Conservation (phyloP, 257 asterid genomes). For the Solanum gandarillasii region DNA sequence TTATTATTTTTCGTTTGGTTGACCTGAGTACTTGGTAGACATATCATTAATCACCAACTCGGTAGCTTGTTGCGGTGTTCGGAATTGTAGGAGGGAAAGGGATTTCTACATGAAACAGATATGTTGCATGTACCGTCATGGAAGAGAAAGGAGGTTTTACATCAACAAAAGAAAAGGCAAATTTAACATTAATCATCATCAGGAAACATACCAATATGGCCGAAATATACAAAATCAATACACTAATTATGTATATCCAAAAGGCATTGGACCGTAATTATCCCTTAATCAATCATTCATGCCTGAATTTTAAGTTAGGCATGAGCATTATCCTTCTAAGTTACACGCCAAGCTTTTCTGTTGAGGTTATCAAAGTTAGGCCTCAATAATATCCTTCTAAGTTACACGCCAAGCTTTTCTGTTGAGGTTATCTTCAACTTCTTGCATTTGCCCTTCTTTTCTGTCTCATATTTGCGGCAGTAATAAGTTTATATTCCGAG, state of each 20-base stretch:
- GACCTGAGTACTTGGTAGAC: neutral
- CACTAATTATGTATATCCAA: neutral
- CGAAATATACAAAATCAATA: neutral
- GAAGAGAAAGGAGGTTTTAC: neutral
- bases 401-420: neutral
- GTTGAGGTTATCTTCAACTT: conserved; percentile 12
- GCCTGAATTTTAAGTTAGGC: neutral
- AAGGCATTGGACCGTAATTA: neutral
- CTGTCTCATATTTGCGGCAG: conserved; percentile 72
- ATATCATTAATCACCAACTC: neutral
- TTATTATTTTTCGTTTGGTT: neutral
- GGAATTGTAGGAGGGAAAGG: neutral
- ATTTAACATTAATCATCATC: neutral
- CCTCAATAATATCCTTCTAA: neutral
- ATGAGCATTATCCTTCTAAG: neutral
- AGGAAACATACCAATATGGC: neutral
- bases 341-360: neutral
- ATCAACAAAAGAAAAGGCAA: neutral
- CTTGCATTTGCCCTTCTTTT: conserved; percentile 15
- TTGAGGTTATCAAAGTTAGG: neutral
- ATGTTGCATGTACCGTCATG: neutral
- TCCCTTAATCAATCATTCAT: neutral
- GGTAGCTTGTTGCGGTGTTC: neutral
- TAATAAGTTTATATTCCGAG: conserved; percentile 46
- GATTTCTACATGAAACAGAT: neutral